phyloP scores from a whole-genome alignment of 345 rosid species.

The Eucalyptus victrix region DNA sequence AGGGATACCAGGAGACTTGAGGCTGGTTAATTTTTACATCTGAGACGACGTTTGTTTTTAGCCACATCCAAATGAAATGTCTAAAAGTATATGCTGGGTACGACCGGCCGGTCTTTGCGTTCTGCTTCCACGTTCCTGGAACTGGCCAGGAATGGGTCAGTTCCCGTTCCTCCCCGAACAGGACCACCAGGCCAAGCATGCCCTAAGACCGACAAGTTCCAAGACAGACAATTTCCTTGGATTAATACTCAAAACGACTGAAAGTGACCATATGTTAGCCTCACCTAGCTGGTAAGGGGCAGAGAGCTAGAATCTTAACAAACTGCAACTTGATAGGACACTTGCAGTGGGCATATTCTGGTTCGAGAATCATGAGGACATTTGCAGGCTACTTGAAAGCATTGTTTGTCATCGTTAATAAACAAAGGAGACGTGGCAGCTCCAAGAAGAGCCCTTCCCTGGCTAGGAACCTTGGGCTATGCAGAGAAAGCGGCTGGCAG shows the following conservation, averaged over 20 bases:
- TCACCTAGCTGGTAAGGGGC: not conserved
- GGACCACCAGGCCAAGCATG: not conserved
- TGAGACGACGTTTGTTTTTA: not conserved
- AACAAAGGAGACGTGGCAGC: not conserved
- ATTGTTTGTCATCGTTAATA: not conserved
- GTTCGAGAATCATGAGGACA: not conserved
- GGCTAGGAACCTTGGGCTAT: not conserved
- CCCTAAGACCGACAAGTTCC: not conserved
- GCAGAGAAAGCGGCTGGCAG: not conserved
- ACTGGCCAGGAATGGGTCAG: not conserved
- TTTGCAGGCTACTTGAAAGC: not conserved
- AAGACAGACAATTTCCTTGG: not conserved
- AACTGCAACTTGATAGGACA: not conserved
- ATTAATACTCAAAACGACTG: not conserved
- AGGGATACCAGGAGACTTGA: not conserved
- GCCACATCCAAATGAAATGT: not conserved
- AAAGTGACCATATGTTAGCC: not conserved
- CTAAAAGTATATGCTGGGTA: not conserved
- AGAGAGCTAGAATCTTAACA: not conserved
- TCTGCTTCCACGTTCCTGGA: not conserved
- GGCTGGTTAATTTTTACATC: not conserved
- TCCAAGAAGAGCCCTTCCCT: not conserved
- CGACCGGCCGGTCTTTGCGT: not conserved
- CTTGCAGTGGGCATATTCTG: not conserved
- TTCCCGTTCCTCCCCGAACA: not conserved